Evolutionary conservation across 176 grass and related monocot genomes (phyloP).

Genomic region (Aegilops speltoides): DNA sequence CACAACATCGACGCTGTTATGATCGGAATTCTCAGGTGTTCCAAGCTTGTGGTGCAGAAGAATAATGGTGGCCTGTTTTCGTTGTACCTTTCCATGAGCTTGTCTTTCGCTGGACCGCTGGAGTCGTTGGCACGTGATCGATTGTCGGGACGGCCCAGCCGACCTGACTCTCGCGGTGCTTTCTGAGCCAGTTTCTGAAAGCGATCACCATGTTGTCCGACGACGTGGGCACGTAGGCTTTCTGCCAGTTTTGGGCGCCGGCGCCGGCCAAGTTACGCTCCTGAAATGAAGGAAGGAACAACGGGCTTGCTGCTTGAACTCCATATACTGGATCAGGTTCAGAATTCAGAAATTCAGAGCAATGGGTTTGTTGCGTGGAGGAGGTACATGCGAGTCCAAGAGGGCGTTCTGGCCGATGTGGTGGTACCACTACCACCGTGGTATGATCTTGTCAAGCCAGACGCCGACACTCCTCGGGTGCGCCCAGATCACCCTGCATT

Average conservation of each 20-base stretch:
- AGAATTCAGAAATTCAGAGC: background rate
- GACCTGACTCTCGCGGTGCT: slow-evolving; percentile 54
- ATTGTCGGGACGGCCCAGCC: no score
- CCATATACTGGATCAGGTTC: background rate
- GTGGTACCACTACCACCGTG: no score
- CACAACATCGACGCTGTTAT: background rate
- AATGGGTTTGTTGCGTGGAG: background rate
- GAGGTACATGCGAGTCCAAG: no score
- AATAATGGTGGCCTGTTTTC: no score
- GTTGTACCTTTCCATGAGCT: no score
- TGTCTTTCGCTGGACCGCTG: no score
- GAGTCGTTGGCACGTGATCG: no score
- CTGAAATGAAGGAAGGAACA: slow-evolving; percentile 37
- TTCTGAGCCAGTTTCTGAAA: slow-evolving; percentile 84
- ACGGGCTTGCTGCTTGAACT: background rate
- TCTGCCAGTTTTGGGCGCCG: slow-evolving; percentile 61
- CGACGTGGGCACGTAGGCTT: slow-evolving; percentile 62
- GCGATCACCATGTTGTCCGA: slow-evolving; percentile 68
- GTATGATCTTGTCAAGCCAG: slow-evolving; percentile 59
- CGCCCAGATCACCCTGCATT: no score
- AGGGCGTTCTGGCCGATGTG: no score
- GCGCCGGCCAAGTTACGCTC: slow-evolving; percentile 49
- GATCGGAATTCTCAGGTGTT: no score
- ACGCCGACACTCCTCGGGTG: no score
- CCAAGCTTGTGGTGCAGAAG: no score